phyloP scores from a whole-genome alignment of 139 green algal species.

The Closterium sp. region DNA sequence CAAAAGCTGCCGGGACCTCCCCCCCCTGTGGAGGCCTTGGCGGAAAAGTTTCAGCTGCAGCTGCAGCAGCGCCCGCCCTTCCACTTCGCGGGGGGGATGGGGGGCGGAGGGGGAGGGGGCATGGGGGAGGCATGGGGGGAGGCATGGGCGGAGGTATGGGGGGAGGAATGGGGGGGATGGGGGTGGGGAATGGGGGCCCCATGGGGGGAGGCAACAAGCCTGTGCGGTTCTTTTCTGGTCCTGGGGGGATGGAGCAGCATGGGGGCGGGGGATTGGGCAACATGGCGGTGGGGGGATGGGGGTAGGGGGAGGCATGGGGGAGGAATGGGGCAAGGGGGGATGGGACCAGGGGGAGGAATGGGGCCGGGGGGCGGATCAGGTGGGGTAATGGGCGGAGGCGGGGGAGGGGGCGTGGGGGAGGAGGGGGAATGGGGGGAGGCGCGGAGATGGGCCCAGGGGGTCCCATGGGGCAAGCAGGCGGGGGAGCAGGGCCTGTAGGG shows the following conservation, averaged over 20 bases:
- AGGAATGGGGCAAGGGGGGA: not conserved
- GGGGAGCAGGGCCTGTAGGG: not conserved
- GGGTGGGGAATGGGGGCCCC: not conserved
- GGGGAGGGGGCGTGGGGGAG: not conserved
- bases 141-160: not conserved
- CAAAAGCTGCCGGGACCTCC: slow-evolving; percentile 66
- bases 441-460: not conserved
- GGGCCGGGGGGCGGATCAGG: not conserved
- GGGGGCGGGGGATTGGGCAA: not conserved
- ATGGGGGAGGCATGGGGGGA: not conserved
- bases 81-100: not conserved
- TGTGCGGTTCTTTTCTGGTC: not conserved
- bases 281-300: not conserved
- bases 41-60: not conserved
- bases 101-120: too few relatives aligned
- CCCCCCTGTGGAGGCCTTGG: slow-evolving; percentile 29
- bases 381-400: not conserved
- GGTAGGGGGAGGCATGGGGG: not conserved
- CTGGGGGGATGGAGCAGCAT: not conserved
- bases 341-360: not conserved
- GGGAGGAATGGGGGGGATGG: not conserved
- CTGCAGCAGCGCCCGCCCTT: not conserved
- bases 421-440: not conserved
- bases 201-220: not conserved
- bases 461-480: not conserved